Evolutionary conservation across 2,329 filamentous ascomycete genomes (phyloP).

Genomic region (Penicillium sp.): DNA sequence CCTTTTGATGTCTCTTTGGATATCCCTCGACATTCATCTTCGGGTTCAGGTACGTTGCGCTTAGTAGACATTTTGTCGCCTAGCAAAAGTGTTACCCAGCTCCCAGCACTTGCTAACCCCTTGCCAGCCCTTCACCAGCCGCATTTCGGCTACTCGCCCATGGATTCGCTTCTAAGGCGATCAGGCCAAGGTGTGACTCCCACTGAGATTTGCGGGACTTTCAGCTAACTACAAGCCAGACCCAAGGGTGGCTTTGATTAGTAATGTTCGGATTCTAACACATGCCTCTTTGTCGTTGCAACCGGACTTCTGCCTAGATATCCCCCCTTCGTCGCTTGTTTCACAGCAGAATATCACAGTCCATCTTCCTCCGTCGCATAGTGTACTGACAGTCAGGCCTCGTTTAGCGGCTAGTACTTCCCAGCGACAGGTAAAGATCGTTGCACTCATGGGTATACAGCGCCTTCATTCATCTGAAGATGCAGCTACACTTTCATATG

Average conservation of each 20-base stretch:
- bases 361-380: slow-evolving; percentile 65
- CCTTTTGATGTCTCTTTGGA: not conserved
- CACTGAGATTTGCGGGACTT: not conserved
- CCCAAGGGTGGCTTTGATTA: slow-evolving; percentile 63
- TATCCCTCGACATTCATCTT: not conserved
- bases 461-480: slow-evolving; percentile 53
- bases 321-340: slow-evolving; percentile 64
- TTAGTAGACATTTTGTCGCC: not conserved
- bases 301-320: slow-evolving; percentile 60
- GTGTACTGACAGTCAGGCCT: slow-evolving; percentile 68
- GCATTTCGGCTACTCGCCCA: slow-evolving; percentile 28
- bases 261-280: slow-evolving; percentile 63
- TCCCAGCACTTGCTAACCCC: slow-evolving; percentile 5
- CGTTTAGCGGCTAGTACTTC: slow-evolving; percentile 62
- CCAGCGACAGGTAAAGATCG: slow-evolving; percentile 71
- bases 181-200: slow-evolving; percentile 47
- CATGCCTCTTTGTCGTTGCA: slow-evolving; percentile 65
- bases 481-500: slow-evolving; percentile 67
- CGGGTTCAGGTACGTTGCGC: not conserved
- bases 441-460: slow-evolving; percentile 67
- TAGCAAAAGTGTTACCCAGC: not conserved
- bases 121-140: slow-evolving; percentile 16
- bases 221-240: slow-evolving; percentile 36
- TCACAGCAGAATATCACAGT: slow-evolving; percentile 71
- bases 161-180: slow-evolving; percentile 45